Percentiles rank a stretch among this genome's conserved stretches.
phyloP scores from a whole-genome alignment of 148 eudicot species.

The Vaccinium corymbosum region DNA sequence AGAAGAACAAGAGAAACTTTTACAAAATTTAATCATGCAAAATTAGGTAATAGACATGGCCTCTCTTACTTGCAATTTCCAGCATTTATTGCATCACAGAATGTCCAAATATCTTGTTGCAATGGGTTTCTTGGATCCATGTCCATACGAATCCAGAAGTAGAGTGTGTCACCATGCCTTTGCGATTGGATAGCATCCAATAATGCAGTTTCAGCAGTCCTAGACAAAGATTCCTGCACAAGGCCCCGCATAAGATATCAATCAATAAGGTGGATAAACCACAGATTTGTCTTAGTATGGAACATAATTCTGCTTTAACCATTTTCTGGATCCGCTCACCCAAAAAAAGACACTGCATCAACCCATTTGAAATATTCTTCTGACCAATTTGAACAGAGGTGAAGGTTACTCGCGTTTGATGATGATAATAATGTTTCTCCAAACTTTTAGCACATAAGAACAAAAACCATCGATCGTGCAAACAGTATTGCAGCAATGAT shows the following conservation, averaged over 20 bases:
- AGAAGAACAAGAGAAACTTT: background rate
- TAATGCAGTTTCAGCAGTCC: conserved; percentile 62
- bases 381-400: background rate
- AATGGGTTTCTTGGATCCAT: conserved; percentile 64
- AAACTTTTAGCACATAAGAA: background rate
- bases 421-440: background rate
- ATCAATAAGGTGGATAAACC: conserved; percentile 4
- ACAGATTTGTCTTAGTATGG: background rate
- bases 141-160: conserved; percentile 89
- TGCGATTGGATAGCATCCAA: conserved; percentile 56
- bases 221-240: conserved; percentile 65
- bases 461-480: background rate
- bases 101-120: conserved; percentile 86
- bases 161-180: conserved; percentile 72
- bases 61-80: conserved; percentile 82
- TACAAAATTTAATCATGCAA: background rate
- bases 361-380: background rate
- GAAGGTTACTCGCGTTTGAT: background rate
- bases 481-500: background rate
- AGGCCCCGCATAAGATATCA: conserved; percentile 12
- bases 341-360: background rate
- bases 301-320: background rate
- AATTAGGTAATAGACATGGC: background rate
- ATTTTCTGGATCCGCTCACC: background rate
- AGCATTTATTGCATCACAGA: conserved; percentile 91